phyloP scores from a whole-genome alignment of 495 filamentous ascomycete genomes.

The Penicillium desertorum region DNA sequence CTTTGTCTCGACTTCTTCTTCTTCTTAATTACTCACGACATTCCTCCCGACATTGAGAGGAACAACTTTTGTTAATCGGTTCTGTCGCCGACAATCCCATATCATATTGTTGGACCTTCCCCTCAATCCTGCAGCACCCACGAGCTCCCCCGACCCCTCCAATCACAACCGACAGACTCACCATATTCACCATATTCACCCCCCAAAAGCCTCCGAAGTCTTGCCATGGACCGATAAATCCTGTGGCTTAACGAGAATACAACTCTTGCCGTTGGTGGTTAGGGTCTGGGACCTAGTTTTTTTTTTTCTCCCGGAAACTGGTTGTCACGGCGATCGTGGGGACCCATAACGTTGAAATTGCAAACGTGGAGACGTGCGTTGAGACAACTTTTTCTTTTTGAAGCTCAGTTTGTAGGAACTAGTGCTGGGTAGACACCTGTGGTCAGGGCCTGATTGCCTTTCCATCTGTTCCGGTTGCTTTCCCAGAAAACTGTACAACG shows the following conservation, averaged over 20 bases:
- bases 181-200: slow-evolving; percentile 4
- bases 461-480: not conserved
- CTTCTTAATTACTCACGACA: slow-evolving; percentile 17
- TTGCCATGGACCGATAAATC: slow-evolving; percentile 10
- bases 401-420: slow-evolving; percentile 13
- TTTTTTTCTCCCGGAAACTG: slow-evolving; percentile 1
- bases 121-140: slow-evolving; percentile 23
- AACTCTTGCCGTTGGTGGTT: slow-evolving; percentile 17
- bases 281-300: slow-evolving; percentile 18
- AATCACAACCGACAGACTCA: slow-evolving; percentile 20
- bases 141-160: slow-evolving; percentile 29
- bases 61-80: not conserved
- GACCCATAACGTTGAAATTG: slow-evolving; percentile 17
- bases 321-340: slow-evolving; percentile 19
- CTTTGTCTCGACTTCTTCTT: slow-evolving; percentile 7
- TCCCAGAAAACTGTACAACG: slow-evolving; percentile 13
- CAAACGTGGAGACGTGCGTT: slow-evolving; percentile 15
- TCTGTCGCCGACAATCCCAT: not conserved
- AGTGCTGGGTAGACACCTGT: slow-evolving; percentile 9
- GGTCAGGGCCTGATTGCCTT: slow-evolving; percentile 1
- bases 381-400: slow-evolving; percentile 3
- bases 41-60: slow-evolving; percentile 1
- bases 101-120: slow-evolving; percentile 5
- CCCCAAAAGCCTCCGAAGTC: slow-evolving; percentile 21
- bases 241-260: not conserved